These are phyloP conservation scores for Pleurozium schreberi DNA, from an alignment of 225 moss, liverwort and hornwort genomes.

Conservation along the genomic window DNA sequence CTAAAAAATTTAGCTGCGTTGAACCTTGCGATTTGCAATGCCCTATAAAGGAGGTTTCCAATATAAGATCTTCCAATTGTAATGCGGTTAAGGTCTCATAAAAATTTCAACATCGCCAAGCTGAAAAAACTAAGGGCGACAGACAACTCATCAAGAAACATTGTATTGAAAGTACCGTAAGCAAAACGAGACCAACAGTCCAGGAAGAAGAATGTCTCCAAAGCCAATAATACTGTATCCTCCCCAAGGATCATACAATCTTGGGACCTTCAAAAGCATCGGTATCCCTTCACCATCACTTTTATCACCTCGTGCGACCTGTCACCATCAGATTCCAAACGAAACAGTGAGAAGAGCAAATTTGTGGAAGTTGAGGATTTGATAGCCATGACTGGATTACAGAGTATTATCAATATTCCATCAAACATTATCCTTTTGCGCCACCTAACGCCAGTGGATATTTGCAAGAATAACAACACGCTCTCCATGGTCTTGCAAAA, in stretches of 20 bases:
- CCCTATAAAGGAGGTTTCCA: neutral
- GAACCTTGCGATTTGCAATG: neutral
- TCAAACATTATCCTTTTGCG: neutral
- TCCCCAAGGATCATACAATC: conserved; percentile 94
- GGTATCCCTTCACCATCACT: conserved; percentile 95
- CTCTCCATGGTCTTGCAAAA: neutral
- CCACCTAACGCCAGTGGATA: neutral
- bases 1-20: neutral
- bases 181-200: conserved; percentile 90
- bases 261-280: conserved; percentile 95
- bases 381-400: neutral
- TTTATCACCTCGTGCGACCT: conserved; percentile 97
- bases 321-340: neutral
- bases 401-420: neutral
- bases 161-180: conserved; percentile 41
- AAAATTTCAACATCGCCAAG: neutral
- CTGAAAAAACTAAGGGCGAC: neutral
- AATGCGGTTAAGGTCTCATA: neutral
- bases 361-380: neutral
- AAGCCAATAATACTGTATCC: conserved; percentile 99
- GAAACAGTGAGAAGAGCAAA: neutral
- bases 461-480: neutral
- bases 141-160: neutral
- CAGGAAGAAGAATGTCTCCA: conserved; percentile 91
- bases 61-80: neutral